These are phyloP conservation scores for Beta macrorhiza DNA, from an alignment of 179 eudicot genomes.

Conservation along the genomic window DNA sequence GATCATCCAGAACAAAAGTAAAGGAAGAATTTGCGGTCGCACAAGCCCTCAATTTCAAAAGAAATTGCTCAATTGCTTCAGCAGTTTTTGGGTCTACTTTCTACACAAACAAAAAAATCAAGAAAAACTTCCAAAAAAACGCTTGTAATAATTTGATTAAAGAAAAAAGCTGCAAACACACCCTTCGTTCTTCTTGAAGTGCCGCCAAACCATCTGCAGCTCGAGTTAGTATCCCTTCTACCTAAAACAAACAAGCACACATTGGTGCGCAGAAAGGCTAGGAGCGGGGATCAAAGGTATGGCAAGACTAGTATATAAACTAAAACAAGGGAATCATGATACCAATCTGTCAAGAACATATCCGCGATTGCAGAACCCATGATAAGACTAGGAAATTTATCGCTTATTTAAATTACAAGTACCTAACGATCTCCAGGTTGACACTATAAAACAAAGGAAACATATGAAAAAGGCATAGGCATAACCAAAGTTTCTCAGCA, in stretches of 20 bases:
- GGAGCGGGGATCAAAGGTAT: not conserved
- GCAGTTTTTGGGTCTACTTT: slow-evolving; percentile 87
- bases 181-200: slow-evolving; percentile 95
- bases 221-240: slow-evolving; percentile 82
- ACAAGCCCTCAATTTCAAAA: slow-evolving; percentile 71
- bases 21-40: slow-evolving; percentile 66
- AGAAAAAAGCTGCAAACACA: slow-evolving; percentile 24
- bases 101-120: slow-evolving; percentile 41
- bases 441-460: not conserved
- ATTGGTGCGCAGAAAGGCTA: not conserved
- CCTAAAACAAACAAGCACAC: slow-evolving; percentile 38
- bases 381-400: not conserved
- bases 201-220: slow-evolving; percentile 78
- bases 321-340: not conserved
- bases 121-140: not conserved
- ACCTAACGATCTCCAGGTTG: not conserved
- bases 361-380: not conserved
- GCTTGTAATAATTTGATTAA: not conserved
- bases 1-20: slow-evolving; percentile 86
- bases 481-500: not conserved
- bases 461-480: not conserved
- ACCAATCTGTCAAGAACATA: not conserved
- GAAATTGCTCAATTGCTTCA: slow-evolving; percentile 77
- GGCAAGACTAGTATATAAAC: slow-evolving; percentile 4
- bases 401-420: not conserved